These are phyloP conservation scores for Poteriospumella lacustris DNA, from an alignment of 108 stramenopile genomes.

Conservation along the genomic window DNA sequence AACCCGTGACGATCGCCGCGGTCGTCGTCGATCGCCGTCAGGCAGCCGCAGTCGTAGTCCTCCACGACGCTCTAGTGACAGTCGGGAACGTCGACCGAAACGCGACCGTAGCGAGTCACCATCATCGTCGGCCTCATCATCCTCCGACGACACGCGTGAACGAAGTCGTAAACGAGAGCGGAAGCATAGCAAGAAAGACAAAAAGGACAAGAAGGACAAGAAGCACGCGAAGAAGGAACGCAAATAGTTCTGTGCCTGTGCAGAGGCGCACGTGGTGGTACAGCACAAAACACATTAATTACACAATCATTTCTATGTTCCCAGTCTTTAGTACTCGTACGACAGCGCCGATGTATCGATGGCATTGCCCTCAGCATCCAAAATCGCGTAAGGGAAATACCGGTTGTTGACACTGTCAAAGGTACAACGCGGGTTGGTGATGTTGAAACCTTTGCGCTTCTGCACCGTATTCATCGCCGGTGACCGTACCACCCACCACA, in stretches of 20 bases:
- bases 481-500: slow-evolving; percentile 62
- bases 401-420: slow-evolving; percentile 63
- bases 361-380: slow-evolving; percentile 42
- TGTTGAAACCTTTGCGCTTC: slow-evolving; percentile 61
- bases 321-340: too few relatives aligned
- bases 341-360: slow-evolving; percentile 34
- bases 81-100: not conserved
- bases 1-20: not conserved
- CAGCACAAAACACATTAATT: not conserved
- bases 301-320: too few relatives aligned
- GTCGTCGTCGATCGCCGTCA: not conserved
- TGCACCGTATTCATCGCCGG: slow-evolving; percentile 57
- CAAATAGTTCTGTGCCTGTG: not conserved
- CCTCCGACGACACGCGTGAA: not conserved
- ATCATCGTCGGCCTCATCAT: not conserved
- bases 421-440: slow-evolving; percentile 65
- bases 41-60: not conserved
- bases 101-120: not conserved
- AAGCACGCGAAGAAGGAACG: not conserved
- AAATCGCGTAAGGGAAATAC: slow-evolving; percentile 62
- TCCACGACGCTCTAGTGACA: too few relatives aligned
- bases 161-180: not conserved
- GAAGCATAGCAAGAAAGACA: not conserved
- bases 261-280: not conserved
- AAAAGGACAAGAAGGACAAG: not conserved